A percentile compares a stretch with the other conserved stretches of the same genome.
Evolutionary conservation across 495 filamentous ascomycete genomes (phyloP).

Genomic region (Aspergillus sparsus): DNA sequence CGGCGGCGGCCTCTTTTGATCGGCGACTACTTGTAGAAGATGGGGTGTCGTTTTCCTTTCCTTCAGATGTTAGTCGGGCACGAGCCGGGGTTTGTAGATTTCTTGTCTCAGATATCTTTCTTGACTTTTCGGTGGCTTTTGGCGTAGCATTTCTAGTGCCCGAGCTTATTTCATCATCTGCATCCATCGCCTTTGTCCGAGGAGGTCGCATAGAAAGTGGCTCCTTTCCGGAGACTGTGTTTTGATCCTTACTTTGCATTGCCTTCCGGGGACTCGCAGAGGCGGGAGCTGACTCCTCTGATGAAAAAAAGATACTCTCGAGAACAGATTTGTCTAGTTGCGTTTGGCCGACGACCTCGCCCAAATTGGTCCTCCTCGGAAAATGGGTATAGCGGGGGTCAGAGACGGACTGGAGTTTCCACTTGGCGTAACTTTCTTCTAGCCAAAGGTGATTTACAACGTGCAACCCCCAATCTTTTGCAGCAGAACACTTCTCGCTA

Average conservation of each 20-base stretch:
- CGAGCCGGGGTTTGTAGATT: slow-evolving; percentile 51
- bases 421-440: slow-evolving; percentile 93
- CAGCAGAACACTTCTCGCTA: slow-evolving; percentile 90
- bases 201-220: slow-evolving; percentile 25
- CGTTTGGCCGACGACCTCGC: slow-evolving; percentile 89
- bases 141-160: slow-evolving; percentile 33
- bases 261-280: slow-evolving; percentile 28
- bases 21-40: slow-evolving; percentile 75
- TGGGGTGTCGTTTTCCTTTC: slow-evolving; percentile 87
- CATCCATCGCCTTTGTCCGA: slow-evolving; percentile 23
- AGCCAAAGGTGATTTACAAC: slow-evolving; percentile 96
- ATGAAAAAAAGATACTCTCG: slow-evolving; percentile 56
- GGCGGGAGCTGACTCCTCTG: slow-evolving; percentile 29
- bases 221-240: slow-evolving; percentile 23
- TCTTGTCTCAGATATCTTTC: slow-evolving; percentile 29
- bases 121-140: slow-evolving; percentile 30
- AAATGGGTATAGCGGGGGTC: slow-evolving; percentile 77
- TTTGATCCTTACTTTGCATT: slow-evolving; percentile 42
- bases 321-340: slow-evolving; percentile 58
- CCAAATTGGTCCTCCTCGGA: slow-evolving; percentile 83
- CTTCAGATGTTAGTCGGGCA: slow-evolving; percentile 45
- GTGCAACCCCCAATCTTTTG: slow-evolving; percentile 86
- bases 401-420: slow-evolving; percentile 65
- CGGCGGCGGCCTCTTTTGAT: slow-evolving; percentile 80
- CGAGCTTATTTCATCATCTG: slow-evolving; percentile 16